These are phyloP conservation scores for Amanita jacksonii DNA, from an alignment of 768 basidiomycete species.

Conservation along the genomic window DNA sequence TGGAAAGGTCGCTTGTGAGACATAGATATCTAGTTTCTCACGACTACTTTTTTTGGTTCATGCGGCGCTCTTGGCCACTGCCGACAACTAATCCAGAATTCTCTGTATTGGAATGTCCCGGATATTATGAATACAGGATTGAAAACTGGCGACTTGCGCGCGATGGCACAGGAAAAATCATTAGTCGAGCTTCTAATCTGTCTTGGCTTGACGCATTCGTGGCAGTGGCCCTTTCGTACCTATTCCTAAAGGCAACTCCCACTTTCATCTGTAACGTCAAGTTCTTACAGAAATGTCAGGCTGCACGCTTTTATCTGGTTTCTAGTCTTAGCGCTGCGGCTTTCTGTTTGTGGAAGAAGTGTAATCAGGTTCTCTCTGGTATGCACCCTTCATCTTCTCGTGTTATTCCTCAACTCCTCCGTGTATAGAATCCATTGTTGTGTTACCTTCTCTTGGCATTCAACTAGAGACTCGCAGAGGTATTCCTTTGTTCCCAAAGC, in stretches of 20 bases:
- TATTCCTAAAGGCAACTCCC: slow-evolving; percentile 22
- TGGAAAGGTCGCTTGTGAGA: slow-evolving; percentile 51
- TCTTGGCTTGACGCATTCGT: slow-evolving; percentile 29
- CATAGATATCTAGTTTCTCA: background rate
- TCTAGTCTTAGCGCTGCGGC: background rate
- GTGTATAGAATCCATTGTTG: slow-evolving; percentile 54
- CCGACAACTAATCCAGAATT: slow-evolving; percentile 39
- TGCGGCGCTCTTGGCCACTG: slow-evolving; percentile 21
- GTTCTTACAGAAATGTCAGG: background rate
- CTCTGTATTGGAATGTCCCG: slow-evolving; percentile 32
- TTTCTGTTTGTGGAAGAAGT: slow-evolving; percentile 1
- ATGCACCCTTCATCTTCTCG: background rate
- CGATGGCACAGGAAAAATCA: slow-evolving; percentile 27
- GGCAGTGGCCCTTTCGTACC: slow-evolving; percentile 20
- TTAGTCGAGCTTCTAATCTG: slow-evolving; percentile 21
- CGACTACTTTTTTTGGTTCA: background rate
- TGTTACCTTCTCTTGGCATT: slow-evolving; percentile 58
- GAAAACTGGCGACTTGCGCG: slow-evolving; percentile 40
- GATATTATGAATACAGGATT: slow-evolving; percentile 51
- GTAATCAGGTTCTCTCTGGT: slow-evolving; percentile 7
- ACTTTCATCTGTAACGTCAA: background rate
- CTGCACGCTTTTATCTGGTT: background rate
- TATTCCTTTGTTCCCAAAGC: slow-evolving; percentile 24
- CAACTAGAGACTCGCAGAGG: slow-evolving; percentile 69
- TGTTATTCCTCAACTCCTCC: slow-evolving; percentile 2